A percentile compares a stretch with the other conserved stretches of the same genome.
Conservation (phyloP, 176 grass and related monocot genomes). For the Juncus inflexus region DNA sequence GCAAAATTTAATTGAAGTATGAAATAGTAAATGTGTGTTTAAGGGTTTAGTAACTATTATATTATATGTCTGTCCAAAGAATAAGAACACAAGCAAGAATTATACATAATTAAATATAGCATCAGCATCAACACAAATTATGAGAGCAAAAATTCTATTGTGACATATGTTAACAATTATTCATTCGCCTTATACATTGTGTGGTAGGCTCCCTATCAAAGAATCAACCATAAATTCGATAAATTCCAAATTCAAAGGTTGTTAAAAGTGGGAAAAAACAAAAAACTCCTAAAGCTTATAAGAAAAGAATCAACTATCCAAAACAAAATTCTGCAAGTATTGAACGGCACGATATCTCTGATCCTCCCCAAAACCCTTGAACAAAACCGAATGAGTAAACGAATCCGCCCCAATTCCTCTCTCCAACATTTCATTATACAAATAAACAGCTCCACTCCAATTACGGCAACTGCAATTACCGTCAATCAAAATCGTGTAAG, state of each 20-base stretch:
- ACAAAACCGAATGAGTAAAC: constrained; percentile 43
- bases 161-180: constrained; percentile 17
- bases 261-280: constrained; percentile 23
- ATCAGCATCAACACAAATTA: background rate
- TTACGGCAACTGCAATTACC: constrained; percentile 48
- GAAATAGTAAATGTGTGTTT: background rate
- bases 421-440: constrained; percentile 68
- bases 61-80: background rate
- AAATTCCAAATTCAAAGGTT: constrained; percentile 30
- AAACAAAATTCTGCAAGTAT: constrained; percentile 70
- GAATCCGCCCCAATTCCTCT: constrained; percentile 53
- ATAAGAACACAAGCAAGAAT: background rate
- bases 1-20: background rate
- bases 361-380: constrained; percentile 58
- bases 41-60: background rate
- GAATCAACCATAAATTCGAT: constrained; percentile 11
- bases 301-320: constrained; percentile 32
- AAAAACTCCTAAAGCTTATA: background rate
- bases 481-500: constrained; percentile 63
- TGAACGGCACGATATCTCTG: constrained; percentile 38
- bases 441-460: constrained; percentile 50
- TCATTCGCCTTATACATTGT: constrained; percentile 31
- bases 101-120: background rate
- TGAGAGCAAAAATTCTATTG: constrained; percentile 8
- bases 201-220: constrained; percentile 19